Base-by-base conservation (phyloP, 75 land plant species). In the Pinus tabuliformis region DNA sequence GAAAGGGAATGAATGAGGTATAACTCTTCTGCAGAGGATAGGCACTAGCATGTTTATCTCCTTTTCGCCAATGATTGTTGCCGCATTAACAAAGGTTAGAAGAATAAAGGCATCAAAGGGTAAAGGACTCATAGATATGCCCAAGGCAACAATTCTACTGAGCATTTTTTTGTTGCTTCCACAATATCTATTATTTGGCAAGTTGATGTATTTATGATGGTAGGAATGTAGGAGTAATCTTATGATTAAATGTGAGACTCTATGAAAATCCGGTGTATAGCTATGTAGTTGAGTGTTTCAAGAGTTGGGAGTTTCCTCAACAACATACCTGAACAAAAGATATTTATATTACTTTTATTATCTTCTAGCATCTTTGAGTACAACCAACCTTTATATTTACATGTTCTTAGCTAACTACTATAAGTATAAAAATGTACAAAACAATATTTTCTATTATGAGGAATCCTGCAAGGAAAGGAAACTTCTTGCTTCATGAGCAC, bases 201-300 rank as follows among this genome's bases (percentile, higher is more conserved):
- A 16, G 89, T 94, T 1, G 99, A 96, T 75, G 92, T 96, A 5
- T 96, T 96, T 77, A 91, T 94, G 0, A 84, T 89, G 24, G 89
- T 93, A 30, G 99, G 99, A 12, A 87, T 92, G 86, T 90, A 91
- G 77, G 99, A 96, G 79, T 94, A 90, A 76, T 93, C 92, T 73
- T 96, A 91, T 77, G 70, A 80, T 28, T 91, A 92, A 73, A 94
- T 92, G 57, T 97, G 94, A 22, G 77, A 78, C 4, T 84, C 83
- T 37, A 91, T 96, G 92, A 86, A 91, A 61, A 93, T 90, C 36
- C 81, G 90, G 59, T 97, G 93, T 4, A 88, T 90, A 22, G 94
- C 90, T 1, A 70, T 96, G 5, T 91, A 89, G 65, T 78, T 89
- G 16, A 92, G 91, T 60, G 90, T 93, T 8, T 90, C 91, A 28